Percentiles rank a stretch among this genome's conserved stretches.
phyloP scores from a whole-genome alignment of 75 land plant genomes.

The Sequoia sempervirens region DNA sequence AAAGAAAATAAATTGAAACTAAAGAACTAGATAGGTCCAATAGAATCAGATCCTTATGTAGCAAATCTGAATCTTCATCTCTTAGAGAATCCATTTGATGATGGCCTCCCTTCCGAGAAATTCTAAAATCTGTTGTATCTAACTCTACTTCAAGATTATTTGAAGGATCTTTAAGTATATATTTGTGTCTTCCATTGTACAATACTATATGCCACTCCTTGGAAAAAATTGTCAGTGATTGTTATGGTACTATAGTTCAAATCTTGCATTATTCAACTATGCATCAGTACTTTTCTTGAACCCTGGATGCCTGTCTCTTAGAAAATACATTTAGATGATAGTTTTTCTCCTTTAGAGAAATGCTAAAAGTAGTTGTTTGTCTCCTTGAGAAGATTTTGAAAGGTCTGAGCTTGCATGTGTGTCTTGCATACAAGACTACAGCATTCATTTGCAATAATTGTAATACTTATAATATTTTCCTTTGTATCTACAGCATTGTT shows the following conservation, averaged over 20 bases:
- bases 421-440: too few relatives aligned
- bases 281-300: neutral
- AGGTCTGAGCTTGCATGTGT: too few relatives aligned
- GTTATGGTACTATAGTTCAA: neutral
- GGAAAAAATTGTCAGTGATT: neutral
- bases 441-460: neutral
- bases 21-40: neutral
- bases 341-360: neutral
- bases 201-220: neutral
- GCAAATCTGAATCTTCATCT: neutral
- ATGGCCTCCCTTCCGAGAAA: neutral
- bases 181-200: neutral
- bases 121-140: neutral
- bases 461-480: neutral
- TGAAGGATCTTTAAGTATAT: neutral
- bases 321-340: neutral
- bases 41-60: neutral
- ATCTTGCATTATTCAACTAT: neutral
- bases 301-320: neutral
- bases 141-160: too few relatives aligned
- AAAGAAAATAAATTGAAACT: neutral
- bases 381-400: too few relatives aligned
- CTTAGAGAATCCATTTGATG: neutral
- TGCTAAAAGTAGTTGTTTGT: neutral
- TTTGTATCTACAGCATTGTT: neutral